A percentile compares a stretch with the other conserved stretches of the same genome.
phyloP scores from a whole-genome alignment of 805 yeast species.

The Ogataea angusta region DNA sequence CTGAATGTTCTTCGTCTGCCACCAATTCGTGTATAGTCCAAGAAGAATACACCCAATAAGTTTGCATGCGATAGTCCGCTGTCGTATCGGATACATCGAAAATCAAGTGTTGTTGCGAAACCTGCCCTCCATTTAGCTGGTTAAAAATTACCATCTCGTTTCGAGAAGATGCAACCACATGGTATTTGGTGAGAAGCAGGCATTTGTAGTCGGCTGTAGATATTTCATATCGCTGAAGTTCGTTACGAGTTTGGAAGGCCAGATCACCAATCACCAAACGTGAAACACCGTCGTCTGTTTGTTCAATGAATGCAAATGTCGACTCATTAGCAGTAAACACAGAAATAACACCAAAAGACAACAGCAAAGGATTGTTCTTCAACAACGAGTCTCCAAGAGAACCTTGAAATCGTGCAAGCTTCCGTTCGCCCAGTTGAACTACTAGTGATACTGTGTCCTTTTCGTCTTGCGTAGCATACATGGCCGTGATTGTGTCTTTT shows the following conservation, averaged over 20 bases:
- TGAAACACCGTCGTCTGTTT: constrained; percentile 16
- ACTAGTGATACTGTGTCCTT: constrained; percentile 8
- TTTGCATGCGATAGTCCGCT: constrained; percentile 46
- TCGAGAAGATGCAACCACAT: constrained; percentile 44
- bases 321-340: constrained; percentile 11
- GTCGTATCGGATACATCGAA: constrained; percentile 36
- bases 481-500: constrained; percentile 15
- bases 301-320: constrained; percentile 23
- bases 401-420: constrained; percentile 15
- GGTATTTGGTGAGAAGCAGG: constrained; percentile 50
- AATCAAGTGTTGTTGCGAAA: constrained; percentile 34
- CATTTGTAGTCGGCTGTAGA: constrained; percentile 18
- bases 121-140: constrained; percentile 48
- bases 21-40: constrained; percentile 67
- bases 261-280: constrained; percentile 22
- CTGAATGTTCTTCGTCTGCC: constrained; percentile 62
- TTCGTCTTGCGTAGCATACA: constrained; percentile 9
- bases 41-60: constrained; percentile 76
- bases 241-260: constrained; percentile 21
- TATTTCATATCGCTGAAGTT: constrained; percentile 12
- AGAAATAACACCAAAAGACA: constrained; percentile 17
- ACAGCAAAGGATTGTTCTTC: constrained; percentile 23
- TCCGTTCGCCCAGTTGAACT: constrained; percentile 14
- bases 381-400: constrained; percentile 13
- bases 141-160: constrained; percentile 44